A percentile compares a stretch with the other conserved stretches of the same genome.
phyloP scores from a whole-genome alignment of 75 land plant genomes.

The Cryptomeria japonica region DNA sequence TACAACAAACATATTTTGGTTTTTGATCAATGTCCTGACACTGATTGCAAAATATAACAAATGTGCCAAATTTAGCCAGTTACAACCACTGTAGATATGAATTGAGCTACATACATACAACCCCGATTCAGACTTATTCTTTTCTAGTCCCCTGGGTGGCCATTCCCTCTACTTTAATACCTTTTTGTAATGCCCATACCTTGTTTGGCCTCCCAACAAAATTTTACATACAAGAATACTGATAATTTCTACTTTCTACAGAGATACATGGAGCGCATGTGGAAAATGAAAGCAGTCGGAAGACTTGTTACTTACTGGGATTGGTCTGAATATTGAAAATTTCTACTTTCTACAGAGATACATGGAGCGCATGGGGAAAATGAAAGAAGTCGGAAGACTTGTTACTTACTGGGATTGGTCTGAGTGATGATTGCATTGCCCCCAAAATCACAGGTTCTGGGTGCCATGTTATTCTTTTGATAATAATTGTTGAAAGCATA shows the following conservation, averaged over 20 bases:
- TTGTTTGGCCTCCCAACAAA: neutral
- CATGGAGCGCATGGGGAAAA: neutral
- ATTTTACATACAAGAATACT: neutral
- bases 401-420: slow-evolving; percentile 42
- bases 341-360: neutral
- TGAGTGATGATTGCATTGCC: slow-evolving; percentile 38
- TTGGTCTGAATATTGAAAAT: neutral
- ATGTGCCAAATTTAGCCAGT: neutral
- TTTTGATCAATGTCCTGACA: neutral
- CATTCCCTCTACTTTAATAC: neutral
- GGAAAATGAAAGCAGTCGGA: no score
- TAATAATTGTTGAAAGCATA: slow-evolving; percentile 50
- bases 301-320: no score
- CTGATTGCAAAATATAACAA: neutral
- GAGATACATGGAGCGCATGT: neutral
- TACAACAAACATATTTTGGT: neutral
- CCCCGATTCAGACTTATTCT: neutral
- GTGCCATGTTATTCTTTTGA: slow-evolving; percentile 26
- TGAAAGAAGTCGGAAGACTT: neutral
- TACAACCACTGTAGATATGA: neutral
- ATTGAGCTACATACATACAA: neutral
- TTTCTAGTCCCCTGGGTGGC: neutral
- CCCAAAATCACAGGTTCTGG: slow-evolving; percentile 40
- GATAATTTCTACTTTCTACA: neutral
- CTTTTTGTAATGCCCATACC: neutral